A percentile compares a stretch with the other conserved stretches of the same genome.
Conservation (phyloP, 1,284 basidiomycete genomes). For the Crepidotus sp. region DNA sequence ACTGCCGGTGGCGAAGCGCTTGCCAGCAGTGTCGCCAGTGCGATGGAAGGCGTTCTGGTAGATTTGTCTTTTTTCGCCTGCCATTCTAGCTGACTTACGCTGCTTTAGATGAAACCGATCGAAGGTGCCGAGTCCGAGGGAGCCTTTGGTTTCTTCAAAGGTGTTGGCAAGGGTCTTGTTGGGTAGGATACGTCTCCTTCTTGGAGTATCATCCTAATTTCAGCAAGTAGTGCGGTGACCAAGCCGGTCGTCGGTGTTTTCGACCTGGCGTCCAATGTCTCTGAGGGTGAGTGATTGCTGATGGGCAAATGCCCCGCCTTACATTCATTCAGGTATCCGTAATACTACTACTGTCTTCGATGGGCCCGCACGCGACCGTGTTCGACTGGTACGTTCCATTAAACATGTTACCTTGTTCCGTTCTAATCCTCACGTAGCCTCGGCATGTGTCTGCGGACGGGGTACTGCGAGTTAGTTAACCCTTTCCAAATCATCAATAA, state of each 20-base stretch:
- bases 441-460: conserved; percentile 82
- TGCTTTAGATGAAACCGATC: conserved; percentile 76
- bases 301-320: not conserved
- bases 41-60: conserved; percentile 92
- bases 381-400: conserved; percentile 55
- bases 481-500: not conserved
- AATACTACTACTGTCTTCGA: conserved; percentile 99
- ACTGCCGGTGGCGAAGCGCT: conserved; percentile 91
- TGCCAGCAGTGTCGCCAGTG: conserved; percentile 90
- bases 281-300: conserved; percentile 58
- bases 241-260: conserved; percentile 97
- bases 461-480: conserved; percentile 63
- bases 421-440: conserved; percentile 40
- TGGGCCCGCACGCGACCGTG: conserved; percentile 82
- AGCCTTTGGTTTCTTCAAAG: conserved; percentile 95
- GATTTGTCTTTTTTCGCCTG: conserved; percentile 21
- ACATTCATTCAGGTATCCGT: conserved; percentile 58
- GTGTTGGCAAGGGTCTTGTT: conserved; percentile 92
- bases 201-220: not conserved
- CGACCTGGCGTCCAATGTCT: conserved; percentile 91
- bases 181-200: conserved; percentile 45
- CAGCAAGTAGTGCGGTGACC: conserved; percentile 65
- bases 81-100: not conserved
- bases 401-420: not conserved
- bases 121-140: conserved; percentile 95